Evolutionary conservation across 1,284 basidiomycete genomes (phyloP), one percentile per base, ranked within the genome.

Genomic region (Tetrapyrgos nigripes): DNA sequence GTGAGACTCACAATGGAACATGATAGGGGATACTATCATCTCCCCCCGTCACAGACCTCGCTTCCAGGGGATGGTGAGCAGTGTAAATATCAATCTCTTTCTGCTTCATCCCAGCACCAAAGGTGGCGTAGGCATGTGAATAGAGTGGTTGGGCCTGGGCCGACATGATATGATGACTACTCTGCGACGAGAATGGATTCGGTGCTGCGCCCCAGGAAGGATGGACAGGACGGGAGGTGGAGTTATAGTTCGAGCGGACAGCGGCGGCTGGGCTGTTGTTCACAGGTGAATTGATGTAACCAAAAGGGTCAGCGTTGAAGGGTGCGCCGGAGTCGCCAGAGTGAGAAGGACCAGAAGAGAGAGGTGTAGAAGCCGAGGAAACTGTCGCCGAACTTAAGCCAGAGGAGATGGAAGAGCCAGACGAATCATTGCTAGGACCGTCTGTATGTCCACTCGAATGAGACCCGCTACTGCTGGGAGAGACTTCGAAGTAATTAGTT

Each of bases 1-100:
- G 13, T 9, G 19, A 24, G 21, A 78, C 87, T 74, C 66, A 91
- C 89, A 92, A 89, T 1, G 93, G 93, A 24, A 95, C 82, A 72
- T 94, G 89, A 71, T 93, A 95, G 3, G 93, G 89, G 59, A 94
- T 86, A n/a, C 73, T 71, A 51, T 82, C 79, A 24, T 73, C 76
- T 56, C 72, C 74, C n/a, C 81, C 83, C 3, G 75, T 71, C 40
- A 82, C 66, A 46, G 83, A 83, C 19, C 74, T 79, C 0, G 80
- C 89, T 65, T 83, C 83, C 40, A 94, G 78, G n/a, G 86, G 87
- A 64, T 92, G 80, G 40, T 79, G 79, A 0, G 91, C 85, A 1
- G 89, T 91, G 68, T 81, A 90, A n/a, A 80, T 78, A 67, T 96
- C 93, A 45, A 96, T 79, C 58, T 93, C 87, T 69, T 93, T 93